Evolutionary conservation across 441 rosid genomes (phyloP).

Genomic region (Adansonia gregorii): DNA sequence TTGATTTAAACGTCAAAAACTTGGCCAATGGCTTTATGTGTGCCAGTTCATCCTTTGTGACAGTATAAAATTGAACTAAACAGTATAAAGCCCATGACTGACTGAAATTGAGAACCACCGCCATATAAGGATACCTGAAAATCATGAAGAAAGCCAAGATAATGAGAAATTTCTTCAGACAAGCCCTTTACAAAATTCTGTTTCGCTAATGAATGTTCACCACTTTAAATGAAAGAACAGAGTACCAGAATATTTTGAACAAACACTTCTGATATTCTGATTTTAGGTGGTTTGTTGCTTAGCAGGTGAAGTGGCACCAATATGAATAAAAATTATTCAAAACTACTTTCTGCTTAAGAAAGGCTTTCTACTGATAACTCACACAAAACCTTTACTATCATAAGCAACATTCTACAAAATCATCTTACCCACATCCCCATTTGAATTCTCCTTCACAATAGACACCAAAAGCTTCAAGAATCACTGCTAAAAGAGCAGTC

Average conservation of each 20-base stretch:
- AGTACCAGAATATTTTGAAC: background rate
- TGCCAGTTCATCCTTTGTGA: conserved; percentile 85
- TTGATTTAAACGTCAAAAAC: conserved; percentile 92
- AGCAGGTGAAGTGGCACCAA: background rate
- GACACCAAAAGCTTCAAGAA: conserved; percentile 88
- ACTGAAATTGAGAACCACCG: conserved; percentile 95
- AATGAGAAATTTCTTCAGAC: conserved; percentile 28
- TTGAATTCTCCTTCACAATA: conserved; percentile 99
- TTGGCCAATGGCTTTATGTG: conserved; percentile 95
- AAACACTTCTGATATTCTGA: background rate
- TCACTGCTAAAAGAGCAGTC: conserved; percentile 78
- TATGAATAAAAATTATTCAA: background rate
- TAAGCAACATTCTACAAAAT: conserved; percentile 16
- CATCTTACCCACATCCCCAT: conserved; percentile 88
- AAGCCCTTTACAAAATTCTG: background rate
- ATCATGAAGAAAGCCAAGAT: conserved; percentile 21
- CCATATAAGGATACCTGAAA: conserved; percentile 93
- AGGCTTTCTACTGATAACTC: background rate
- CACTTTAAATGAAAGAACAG: background rate
- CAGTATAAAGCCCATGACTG: conserved; percentile 99
- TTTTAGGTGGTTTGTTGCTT: background rate
- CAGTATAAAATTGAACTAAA: conserved; percentile 91
- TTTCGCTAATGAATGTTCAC: conserved; percentile 5
- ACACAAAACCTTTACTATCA: background rate
- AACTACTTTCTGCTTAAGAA: conserved; percentile 17